Percentiles rank a stretch among this genome's conserved stretches.
These are phyloP conservation scores for Aphanoascus verrucosus DNA, from an alignment of 2,329 filamentous ascomycete species.

Conservation along the genomic window DNA sequence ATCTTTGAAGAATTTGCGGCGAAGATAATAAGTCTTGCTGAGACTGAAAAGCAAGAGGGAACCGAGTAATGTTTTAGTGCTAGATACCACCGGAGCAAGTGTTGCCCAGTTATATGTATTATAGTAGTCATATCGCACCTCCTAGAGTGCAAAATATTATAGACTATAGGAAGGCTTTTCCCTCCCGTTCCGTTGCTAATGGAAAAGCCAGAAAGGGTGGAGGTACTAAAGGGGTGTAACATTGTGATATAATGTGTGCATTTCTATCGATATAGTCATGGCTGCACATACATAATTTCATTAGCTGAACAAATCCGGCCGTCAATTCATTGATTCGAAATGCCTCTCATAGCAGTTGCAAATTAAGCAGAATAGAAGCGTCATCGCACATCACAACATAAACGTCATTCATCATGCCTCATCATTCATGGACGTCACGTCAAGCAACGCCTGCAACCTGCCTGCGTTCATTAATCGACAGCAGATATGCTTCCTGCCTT, in stretches of 20 bases:
- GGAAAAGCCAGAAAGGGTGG: too few species aligned
- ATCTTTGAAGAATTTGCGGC: constrained; percentile 35
- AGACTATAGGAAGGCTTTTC: too few species aligned
- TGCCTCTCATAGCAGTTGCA: not conserved
- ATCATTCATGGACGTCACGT: not conserved
- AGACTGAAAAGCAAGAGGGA: constrained; percentile 2
- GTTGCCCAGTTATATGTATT: not conserved
- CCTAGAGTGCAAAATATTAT: too few species aligned
- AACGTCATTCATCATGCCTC: not conserved
- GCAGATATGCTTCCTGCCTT: constrained; percentile 16
- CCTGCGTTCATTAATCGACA: not conserved
- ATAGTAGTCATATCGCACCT: too few species aligned
- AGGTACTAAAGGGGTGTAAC: too few species aligned
- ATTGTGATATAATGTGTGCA: too few species aligned
- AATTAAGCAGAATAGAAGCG: not conserved
- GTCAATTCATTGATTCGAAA: not conserved
- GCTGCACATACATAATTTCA: too few species aligned
- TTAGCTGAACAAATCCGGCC: too few species aligned
- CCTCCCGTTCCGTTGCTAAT: too few species aligned
- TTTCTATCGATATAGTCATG: too few species aligned
- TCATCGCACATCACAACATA: not conserved
- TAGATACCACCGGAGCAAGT: not conserved
- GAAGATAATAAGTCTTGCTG: constrained; percentile 23
- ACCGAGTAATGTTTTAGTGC: not conserved
- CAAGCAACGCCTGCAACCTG: not conserved